A percentile compares a stretch with the other conserved stretches of the same genome.
Evolutionary conservation across 768 basidiomycete genomes (phyloP).

Genomic region (Arthromyces matolae): DNA sequence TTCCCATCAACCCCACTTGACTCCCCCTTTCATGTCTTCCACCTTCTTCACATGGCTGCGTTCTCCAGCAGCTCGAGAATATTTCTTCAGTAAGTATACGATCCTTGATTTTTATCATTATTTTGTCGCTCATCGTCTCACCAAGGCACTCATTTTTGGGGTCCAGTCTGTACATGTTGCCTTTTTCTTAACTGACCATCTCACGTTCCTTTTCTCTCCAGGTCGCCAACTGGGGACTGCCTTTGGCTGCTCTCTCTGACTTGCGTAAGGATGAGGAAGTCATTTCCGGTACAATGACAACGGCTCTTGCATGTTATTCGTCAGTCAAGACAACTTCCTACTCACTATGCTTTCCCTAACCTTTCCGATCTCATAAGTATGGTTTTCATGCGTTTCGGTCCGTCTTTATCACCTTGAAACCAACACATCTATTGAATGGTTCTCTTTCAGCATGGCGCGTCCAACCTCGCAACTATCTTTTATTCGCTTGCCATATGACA

Average conservation of each 20-base stretch:
- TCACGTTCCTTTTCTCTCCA: constrained; percentile 25
- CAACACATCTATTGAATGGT: constrained; percentile 3
- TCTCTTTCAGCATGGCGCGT: constrained; percentile 79
- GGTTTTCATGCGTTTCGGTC: constrained; percentile 97
- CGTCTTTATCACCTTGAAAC: constrained; percentile 18
- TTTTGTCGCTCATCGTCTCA: constrained; percentile 6
- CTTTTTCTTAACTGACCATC: constrained; percentile 4
- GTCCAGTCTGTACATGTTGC: constrained; percentile 65
- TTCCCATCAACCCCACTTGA: constrained; percentile 3
- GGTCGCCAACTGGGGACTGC: constrained; percentile 99
- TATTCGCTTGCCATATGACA: constrained; percentile 91
- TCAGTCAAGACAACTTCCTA: constrained; percentile 44
- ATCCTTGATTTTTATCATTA: not conserved
- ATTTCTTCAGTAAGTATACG: constrained; percentile 82
- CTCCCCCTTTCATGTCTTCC: constrained; percentile 65
- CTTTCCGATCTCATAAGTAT: constrained; percentile 30
- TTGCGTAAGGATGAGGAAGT: constrained; percentile 91
- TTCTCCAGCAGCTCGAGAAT: constrained; percentile 87
- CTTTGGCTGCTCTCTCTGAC: constrained; percentile 89
- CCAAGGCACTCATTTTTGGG: constrained; percentile 97
- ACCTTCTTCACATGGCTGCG: constrained; percentile 87
- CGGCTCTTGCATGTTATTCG: constrained; percentile 89
- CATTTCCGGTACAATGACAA: constrained; percentile 96
- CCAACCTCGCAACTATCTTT: constrained; percentile 91
- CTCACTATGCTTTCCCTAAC: constrained; percentile 5